These are phyloP conservation scores for Coemansia umbellata DNA, from an alignment of 192 early-diverging fungal species.

Conservation along the genomic window DNA sequence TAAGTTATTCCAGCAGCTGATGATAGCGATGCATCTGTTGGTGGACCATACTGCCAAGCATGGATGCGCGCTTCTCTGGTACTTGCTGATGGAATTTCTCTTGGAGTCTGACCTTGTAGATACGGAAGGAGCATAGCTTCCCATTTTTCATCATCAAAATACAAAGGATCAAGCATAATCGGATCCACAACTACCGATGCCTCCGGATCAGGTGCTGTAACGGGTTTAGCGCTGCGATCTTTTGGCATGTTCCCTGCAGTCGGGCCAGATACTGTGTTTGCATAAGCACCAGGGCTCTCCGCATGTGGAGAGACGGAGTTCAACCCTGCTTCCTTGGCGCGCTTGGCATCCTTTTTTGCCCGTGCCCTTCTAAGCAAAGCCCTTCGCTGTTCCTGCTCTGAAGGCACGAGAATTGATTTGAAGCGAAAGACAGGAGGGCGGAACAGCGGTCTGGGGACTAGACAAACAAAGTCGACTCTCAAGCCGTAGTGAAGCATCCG, in stretches of 20 bases:
- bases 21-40: neutral
- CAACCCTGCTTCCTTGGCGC: conserved; percentile 22
- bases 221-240: conserved; percentile 22
- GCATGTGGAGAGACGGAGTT: conserved; percentile 30
- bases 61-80: neutral
- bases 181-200: conserved; percentile 21
- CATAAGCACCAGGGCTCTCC: conserved; percentile 20
- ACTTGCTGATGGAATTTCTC: neutral
- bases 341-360: conserved; percentile 1
- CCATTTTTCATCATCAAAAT: conserved; percentile 48
- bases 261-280: neutral
- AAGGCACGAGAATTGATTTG: conserved; percentile 50
- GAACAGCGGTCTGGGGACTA: conserved; percentile 83
- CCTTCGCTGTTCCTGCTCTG: conserved; percentile 33
- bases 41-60: neutral
- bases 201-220: conserved; percentile 3
- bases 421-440: conserved; percentile 85
- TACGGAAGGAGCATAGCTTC: conserved; percentile 19
- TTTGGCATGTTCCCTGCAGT: conserved; percentile 8
- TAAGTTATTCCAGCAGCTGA: no score
- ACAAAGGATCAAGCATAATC: conserved; percentile 42
- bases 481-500: conserved; percentile 91
- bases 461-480: conserved; percentile 86
- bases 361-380: conserved; percentile 7
- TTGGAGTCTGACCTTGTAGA: conserved; percentile 1